Base-by-base conservation (phyloP, 768 basidiomycete genomes). In the Pleurotus salmoneostramineus region DNA sequence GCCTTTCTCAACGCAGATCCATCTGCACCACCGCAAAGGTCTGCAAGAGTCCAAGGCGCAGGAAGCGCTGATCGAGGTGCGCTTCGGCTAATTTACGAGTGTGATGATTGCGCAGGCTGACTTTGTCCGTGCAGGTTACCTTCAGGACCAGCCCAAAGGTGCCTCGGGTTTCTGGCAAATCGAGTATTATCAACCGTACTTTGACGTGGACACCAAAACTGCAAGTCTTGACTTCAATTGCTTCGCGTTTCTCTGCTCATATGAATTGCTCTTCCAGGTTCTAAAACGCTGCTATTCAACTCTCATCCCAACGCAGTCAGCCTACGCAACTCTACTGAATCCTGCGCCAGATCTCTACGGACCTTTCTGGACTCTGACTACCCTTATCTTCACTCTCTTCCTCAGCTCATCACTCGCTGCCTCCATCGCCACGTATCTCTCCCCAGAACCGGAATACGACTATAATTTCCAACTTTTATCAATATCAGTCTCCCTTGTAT, bases 281-380 rank as follows among this genome's bases (percentile, higher is more conserved):
- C 71, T 93, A 36, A 77, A 78, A 63, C 83, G 92, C 59, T 93
- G 91, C 65, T 88, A 89, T 69, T 81, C 80, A 12, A 92, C 91
- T 0, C 74, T 93, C 56, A 81, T 89, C n/a, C 90, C 90, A n/a
- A 79, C 80, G 32, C 81, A 85, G 33, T 72, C 83, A 3, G 79
- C 82, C 44, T 92, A 84, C 66, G 76, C 84, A 4, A 79, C 81
- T 10, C 83, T 87, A 59, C 78, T 88, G 35, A 81, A 77, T 55
- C 88, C 88, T 44, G 78, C 88, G 46, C 79, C 86, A 43, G 90
- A 92, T 68, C 82, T 92, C 42, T 89, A 91, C 68, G 95, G 95
- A 0, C 95, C 96, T 1, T 98, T 99, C 77, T 99, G 96, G 96
- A 93, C 95, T 0, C 82, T 97, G 37, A 96, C 95, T 1, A 98